Conservation (phyloP, 148 eudicot species). For the Rhododendron vialii region DNA sequence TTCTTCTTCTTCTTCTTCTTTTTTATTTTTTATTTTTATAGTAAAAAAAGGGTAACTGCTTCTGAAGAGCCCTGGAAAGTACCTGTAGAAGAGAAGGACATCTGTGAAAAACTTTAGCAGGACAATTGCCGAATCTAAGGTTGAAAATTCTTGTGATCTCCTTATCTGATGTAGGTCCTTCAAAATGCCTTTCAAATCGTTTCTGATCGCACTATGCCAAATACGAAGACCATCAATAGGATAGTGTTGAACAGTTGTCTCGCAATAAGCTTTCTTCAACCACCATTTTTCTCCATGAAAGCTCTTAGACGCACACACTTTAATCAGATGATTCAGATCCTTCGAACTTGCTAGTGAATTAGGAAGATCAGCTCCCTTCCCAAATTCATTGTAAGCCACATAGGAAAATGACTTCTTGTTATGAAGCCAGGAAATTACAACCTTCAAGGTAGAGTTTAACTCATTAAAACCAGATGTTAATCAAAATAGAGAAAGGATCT, state of each 20-base stretch:
- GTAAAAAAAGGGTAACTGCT: neutral
- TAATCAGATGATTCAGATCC: conserved; percentile 17
- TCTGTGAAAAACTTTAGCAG: conserved; percentile 66
- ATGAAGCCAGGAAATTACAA: conserved; percentile 63
- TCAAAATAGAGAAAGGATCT: neutral
- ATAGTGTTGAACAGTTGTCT: conserved; percentile 18
- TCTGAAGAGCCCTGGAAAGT: conserved; percentile 7
- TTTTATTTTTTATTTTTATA: no score
- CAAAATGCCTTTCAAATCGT: conserved; percentile 45
- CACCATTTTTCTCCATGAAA: conserved; percentile 22
- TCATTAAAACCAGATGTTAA: conserved; percentile 16
- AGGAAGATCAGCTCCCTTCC: conserved; percentile 25
- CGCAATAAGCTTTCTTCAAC: conserved; percentile 11
- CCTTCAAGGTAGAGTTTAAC: conserved; percentile 35
- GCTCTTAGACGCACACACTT: conserved; percentile 18
- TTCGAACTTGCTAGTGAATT: conserved; percentile 27
- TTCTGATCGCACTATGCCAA: conserved; percentile 65
- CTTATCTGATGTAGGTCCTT: conserved; percentile 46
- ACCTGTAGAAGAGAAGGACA: conserved; percentile 71
- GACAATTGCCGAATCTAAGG: conserved; percentile 33
- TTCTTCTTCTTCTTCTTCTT: no score
- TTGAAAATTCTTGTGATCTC: conserved; percentile 33
- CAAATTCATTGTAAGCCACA: conserved; percentile 16
- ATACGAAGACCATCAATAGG: conserved; percentile 46
- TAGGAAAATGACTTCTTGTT: conserved; percentile 24